phyloP scores from a whole-genome alignment of 495 filamentous ascomycete genomes.

The Aspergillus cristatus region DNA sequence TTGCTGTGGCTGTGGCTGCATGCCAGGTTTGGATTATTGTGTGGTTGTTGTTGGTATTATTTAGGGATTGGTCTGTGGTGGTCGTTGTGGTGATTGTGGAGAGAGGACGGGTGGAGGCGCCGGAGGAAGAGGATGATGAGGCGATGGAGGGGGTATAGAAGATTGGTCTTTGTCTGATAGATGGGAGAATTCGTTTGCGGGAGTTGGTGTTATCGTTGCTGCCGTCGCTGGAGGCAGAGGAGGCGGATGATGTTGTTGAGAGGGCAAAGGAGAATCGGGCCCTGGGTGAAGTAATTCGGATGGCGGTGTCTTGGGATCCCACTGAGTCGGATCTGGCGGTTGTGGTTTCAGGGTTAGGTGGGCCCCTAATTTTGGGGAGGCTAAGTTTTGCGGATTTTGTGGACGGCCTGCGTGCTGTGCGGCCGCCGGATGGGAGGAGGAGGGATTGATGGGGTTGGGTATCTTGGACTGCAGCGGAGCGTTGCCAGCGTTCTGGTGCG shows the following conservation, averaged over 20 bases:
- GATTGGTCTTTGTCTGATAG: conserved; percentile 18
- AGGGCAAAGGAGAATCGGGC: conserved; percentile 27
- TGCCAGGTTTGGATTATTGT: conserved; percentile 36
- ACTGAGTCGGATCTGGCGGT: conserved; percentile 23
- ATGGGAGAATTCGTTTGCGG: conserved; percentile 15
- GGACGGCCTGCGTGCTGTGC: conserved; percentile 29
- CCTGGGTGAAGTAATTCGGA: conserved; percentile 25
- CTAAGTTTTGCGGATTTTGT: conserved; percentile 14
- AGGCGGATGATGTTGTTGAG: conserved; percentile 33
- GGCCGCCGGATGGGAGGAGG: conserved; percentile 37
- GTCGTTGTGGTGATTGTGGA: conserved; percentile 3
- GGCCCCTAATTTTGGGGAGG: conserved; percentile 14
- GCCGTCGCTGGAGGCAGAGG: conserved; percentile 23
- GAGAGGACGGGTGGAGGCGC: conserved; percentile 12
- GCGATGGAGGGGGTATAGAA: conserved; percentile 26
- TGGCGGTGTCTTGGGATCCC: conserved; percentile 31
- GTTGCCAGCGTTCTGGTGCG: conserved; percentile 68
- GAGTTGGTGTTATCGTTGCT: conserved; percentile 12
- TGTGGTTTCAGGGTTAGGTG: conserved; percentile 13
- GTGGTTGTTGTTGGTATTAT: too few species aligned
- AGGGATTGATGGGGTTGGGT: conserved; percentile 15
- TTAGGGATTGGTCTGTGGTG: too few species aligned
- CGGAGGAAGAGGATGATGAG: conserved; percentile 23
- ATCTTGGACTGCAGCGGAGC: conserved; percentile 16
- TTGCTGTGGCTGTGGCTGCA: too few species aligned